Evolutionary conservation across 306 rosid species (phyloP).

Genomic region (Clitoria ternatea): DNA sequence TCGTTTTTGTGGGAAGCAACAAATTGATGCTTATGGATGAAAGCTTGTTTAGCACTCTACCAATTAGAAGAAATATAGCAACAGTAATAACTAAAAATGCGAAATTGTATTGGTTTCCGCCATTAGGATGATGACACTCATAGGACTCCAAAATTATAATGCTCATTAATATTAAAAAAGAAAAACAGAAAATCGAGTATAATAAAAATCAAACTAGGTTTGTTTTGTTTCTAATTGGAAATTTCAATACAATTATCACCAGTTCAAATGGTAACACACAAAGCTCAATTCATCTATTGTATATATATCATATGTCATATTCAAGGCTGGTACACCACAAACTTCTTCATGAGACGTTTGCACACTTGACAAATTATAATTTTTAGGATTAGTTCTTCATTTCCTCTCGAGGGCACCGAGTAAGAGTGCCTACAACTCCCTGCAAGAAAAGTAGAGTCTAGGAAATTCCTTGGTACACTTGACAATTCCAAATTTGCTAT

Average conservation of each 20-base stretch:
- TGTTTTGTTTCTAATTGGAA: background rate
- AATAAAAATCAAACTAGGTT: background rate
- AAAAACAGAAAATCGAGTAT: background rate
- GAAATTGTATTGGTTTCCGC: background rate
- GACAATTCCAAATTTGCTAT: slow-evolving; percentile 28
- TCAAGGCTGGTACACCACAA: slow-evolving; percentile 29
- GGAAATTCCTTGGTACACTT: slow-evolving; percentile 30
- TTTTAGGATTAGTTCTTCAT: slow-evolving; percentile 23
- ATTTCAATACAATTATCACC: background rate
- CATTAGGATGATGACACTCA: background rate
- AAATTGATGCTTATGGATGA: background rate
- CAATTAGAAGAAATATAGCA: background rate
- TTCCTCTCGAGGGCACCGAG: slow-evolving; percentile 23
- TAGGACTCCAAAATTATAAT: background rate
- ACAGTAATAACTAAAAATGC: background rate
- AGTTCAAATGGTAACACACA: background rate
- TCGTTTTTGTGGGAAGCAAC: background rate
- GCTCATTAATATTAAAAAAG: background rate
- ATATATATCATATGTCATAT: background rate
- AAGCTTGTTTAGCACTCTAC: background rate
- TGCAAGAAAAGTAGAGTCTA: slow-evolving; percentile 18
- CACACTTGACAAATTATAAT: slow-evolving; percentile 44
- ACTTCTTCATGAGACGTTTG: slow-evolving; percentile 47
- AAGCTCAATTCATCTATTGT: background rate
- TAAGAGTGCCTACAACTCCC: slow-evolving; percentile 42